Conservation (phyloP, 2,329 filamentous ascomycete species). For the Volutella citrinella region DNA sequence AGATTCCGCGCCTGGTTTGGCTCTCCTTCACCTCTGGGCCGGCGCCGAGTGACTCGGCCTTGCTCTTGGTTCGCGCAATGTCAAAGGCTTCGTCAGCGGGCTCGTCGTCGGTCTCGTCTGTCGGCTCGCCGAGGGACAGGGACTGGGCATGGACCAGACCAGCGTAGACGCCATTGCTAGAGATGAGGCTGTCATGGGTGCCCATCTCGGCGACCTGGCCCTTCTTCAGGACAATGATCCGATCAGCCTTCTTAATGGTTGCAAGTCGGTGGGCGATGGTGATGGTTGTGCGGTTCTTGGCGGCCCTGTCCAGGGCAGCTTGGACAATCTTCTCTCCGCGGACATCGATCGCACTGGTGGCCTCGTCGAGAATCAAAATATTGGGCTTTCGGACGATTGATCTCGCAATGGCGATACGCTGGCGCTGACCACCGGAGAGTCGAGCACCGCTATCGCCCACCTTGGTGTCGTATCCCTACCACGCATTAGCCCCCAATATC, state of each 20-base stretch:
- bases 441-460: conserved; percentile 78
- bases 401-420: conserved; percentile 74
- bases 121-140: conserved; percentile 50
- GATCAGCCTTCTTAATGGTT: conserved; percentile 74
- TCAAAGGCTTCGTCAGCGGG: conserved; percentile 40
- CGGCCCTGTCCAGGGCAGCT: conserved; percentile 59
- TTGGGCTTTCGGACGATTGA: conserved; percentile 69
- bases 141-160: conserved; percentile 64
- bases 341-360: conserved; percentile 64
- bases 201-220: conserved; percentile 72
- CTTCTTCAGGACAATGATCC: conserved; percentile 72
- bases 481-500: too few relatives aligned
- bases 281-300: conserved; percentile 64
- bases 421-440: conserved; percentile 81
- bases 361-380: conserved; percentile 75
- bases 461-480: conserved; percentile 64
- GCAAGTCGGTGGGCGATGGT: conserved; percentile 73
- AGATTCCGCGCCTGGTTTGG: conserved; percentile 40
- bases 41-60: conserved; percentile 34
- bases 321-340: conserved; percentile 60
- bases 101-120: conserved; percentile 32
- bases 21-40: conserved; percentile 17
- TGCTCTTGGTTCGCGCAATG: conserved; percentile 45
- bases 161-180: conserved; percentile 60
- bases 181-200: conserved; percentile 69